Base-by-base conservation (phyloP, 1,284 basidiomycete species). In the Ceratobasidium sp. region DNA sequence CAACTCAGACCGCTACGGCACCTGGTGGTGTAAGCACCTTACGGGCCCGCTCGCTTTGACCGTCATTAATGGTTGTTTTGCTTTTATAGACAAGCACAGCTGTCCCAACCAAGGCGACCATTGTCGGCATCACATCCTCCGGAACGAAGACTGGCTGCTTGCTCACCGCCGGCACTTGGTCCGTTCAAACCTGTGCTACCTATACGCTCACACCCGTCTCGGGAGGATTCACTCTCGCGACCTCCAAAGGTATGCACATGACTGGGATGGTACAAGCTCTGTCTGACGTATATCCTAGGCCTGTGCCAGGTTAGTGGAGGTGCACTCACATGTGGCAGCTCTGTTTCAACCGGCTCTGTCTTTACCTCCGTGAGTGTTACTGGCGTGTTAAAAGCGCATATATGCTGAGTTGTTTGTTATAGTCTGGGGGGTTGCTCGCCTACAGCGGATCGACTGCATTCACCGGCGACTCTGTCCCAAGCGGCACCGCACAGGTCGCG, bases 391-490 rank as follows among this genome's bases (percentile, higher is more conserved):
- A 20, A 14, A 41, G 16, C 18, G 44, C 30, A 67, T 66, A 64
- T 62, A 67, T 52, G 52, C 74, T 59, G 23, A 76, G 3, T 10
- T 2, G 18, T 30, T 67, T 59, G 10, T 14, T 20, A 30, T 46
- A 76, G 65, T 89, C 88, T 30, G 88, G 89, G 1, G 81, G 86
- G 55, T 84, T 90, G 4, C 83, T 91, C 41, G 87, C 89, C 7
- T 89, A 86, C 77, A 83, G 84, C 1, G 89, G 89, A 18, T 89
- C 88, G 20, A 88, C 89, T 16, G 80, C 84, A 8, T 91, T 88
- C 83, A 86, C 87, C 27, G 89, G 88, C 79, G 87, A 87, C 79
- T 86, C 85, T 2, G 82, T 85, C 59, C 90, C 90, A n/a, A 90
- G 89, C 81, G 90, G 90, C 14, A 82, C 82, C 14, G 86, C 85